Evolutionary conservation across 768 basidiomycete genomes (phyloP).

Genomic region (Neoboletus magnificus): DNA sequence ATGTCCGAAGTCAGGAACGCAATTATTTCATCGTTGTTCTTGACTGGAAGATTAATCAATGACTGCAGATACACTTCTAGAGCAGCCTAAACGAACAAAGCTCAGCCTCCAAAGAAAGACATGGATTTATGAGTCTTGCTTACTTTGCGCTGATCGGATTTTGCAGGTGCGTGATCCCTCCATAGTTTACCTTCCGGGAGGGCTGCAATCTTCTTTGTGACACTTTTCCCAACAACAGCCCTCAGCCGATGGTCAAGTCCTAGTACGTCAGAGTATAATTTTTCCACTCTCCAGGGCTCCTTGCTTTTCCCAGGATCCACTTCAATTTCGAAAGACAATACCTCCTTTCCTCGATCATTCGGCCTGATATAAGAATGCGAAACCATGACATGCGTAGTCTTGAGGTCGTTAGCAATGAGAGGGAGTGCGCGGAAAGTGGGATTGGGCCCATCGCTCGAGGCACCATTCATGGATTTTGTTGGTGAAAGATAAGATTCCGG

Average conservation of each 20-base stretch:
- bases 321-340: constrained; percentile 79
- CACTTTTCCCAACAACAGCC: constrained; percentile 49
- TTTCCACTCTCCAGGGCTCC: constrained; percentile 81
- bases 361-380: constrained; percentile 81
- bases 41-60: constrained; percentile 75
- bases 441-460: constrained; percentile 25
- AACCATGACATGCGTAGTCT: constrained; percentile 65
- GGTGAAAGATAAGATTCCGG: constrained; percentile 31
- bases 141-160: constrained; percentile 95
- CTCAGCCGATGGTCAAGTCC: constrained; percentile 79
- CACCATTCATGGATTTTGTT: constrained; percentile 14
- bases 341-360: constrained; percentile 90
- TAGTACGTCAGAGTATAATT: constrained; percentile 91
- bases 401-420: constrained; percentile 67
- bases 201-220: constrained; percentile 72
- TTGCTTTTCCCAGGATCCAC: constrained; percentile 73
- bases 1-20: constrained; percentile 91
- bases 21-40: constrained; percentile 86
- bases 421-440: constrained; percentile 71
- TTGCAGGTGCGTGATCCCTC: constrained; percentile 96
- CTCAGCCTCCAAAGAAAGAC: constrained; percentile 4
- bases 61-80: constrained; percentile 86
- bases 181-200: constrained; percentile 92
- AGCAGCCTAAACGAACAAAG: constrained; percentile 45
- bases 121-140: constrained; percentile 19